Evolutionary conservation across 75 land plant genomes (phyloP), one percentile per base, ranked within the genome.

Genomic region (Pinus tabuliformis): DNA sequence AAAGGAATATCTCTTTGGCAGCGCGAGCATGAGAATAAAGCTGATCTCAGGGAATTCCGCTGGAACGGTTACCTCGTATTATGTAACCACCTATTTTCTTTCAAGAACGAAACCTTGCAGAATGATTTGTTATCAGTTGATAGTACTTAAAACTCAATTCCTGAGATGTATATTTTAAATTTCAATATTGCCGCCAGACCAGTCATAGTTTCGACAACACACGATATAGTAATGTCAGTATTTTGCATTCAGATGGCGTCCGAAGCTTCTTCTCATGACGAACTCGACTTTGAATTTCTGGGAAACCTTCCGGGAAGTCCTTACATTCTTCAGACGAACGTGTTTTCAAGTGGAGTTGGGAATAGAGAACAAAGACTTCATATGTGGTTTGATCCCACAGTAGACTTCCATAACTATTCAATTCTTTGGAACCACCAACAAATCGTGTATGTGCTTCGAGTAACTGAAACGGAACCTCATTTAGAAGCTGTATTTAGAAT

Each of bases 41-140:
- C 16, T 89, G 2, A 80, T 84, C 0, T 22, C 61, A 0, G 79
- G 73, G 13, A 68, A 86, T 42, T 84, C 87, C 17, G 77, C 89
- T 21, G 89, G 92, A 70, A 82, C 88, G 45, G 89, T 91, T 6
- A 87, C 92, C 5, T 59, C 92, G 5, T 91, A 65, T 58, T 89
- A 91, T 74, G 49, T 45, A 45, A 45, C 8, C 49, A 45, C 1
- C 49, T 45, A 45, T 45, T 45, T 37, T 37, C 39, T 4, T 0
- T 37, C 39, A 37, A 37, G 39, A 37, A 37, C 39, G 4, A 37
- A 37, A 37, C 39, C 24, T 24, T 12, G 28, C 28, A 62, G 13
- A 3, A 24, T 63, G 14, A 59, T 9, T n/a, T 59, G 22, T 59
- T 59, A 59, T 3, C 59, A 18, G 12, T 18, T 59, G n/a, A 59